Percentiles rank a stretch among this genome's conserved stretches.
These are phyloP conservation scores for Punctularia strigosozonata DNA, from an alignment of 768 basidiomycete genomes.

Conservation along the genomic window DNA sequence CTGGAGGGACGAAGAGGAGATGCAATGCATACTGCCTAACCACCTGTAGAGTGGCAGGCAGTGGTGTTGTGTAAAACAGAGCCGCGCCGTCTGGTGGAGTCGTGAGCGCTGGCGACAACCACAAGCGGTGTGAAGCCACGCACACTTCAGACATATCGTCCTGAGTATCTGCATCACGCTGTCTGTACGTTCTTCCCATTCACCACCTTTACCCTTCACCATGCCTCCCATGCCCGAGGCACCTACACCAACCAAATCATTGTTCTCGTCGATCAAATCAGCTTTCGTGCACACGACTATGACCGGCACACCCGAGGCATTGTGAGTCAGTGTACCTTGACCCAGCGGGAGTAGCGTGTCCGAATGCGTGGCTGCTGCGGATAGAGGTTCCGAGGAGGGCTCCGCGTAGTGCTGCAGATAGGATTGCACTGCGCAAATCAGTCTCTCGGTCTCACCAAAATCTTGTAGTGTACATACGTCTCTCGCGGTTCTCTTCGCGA, in stretches of 20 bases:
- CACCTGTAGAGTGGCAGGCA: slow-evolving; percentile 61
- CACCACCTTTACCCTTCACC: slow-evolving; percentile 85
- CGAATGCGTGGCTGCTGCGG: slow-evolving; percentile 48
- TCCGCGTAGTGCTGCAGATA: slow-evolving; percentile 87
- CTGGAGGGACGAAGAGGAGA: slow-evolving; percentile 63
- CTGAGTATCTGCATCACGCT: slow-evolving; percentile 92
- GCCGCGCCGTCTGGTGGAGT: slow-evolving; percentile 60
- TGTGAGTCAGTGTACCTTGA: slow-evolving; percentile 78
- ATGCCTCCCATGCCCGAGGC: slow-evolving; percentile 79
- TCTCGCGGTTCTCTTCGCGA: slow-evolving; percentile 73
- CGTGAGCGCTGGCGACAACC: not conserved
- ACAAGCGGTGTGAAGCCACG: slow-evolving; percentile 19
- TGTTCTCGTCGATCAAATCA: slow-evolving; percentile 80
- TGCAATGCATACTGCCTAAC: slow-evolving; percentile 81
- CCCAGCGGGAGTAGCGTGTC: slow-evolving; percentile 74
- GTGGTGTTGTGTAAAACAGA: slow-evolving; percentile 82
- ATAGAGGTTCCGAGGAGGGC: slow-evolving; percentile 55
- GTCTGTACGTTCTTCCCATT: slow-evolving; percentile 94
- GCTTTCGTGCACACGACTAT: slow-evolving; percentile 88
- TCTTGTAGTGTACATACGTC: slow-evolving; percentile 39
- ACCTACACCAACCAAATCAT: slow-evolving; percentile 57
- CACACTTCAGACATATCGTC: slow-evolving; percentile 87
- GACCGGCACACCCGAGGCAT: slow-evolving; percentile 76
- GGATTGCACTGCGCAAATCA: slow-evolving; percentile 54
- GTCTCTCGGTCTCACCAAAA: not conserved